Evolutionary conservation across 1,284 basidiomycete genomes (phyloP), one percentile per base, ranked within the genome.

Genomic region (Pseudozyma sp.): DNA sequence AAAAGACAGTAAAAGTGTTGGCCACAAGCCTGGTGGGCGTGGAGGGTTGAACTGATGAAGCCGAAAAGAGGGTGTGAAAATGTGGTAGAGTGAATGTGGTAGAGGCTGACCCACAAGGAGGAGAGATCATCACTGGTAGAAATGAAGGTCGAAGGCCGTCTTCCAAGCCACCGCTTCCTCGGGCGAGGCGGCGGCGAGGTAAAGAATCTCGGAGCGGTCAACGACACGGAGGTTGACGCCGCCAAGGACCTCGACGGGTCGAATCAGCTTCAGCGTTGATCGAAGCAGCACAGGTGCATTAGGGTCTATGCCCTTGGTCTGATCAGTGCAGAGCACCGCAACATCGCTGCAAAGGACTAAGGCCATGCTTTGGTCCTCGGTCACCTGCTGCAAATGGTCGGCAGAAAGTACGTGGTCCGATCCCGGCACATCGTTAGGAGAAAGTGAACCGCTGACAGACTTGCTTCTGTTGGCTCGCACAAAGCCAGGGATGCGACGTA

Each of bases 301-400:
- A 39, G 45, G 35, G 19, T 70, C 71, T 21, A 48, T 65, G 39
- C 43, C 54, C 25, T 34, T 47, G n/a, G 59, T 43, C 39, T 59
- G 90, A 85, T 92, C 93, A 78, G 91, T 90, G 86, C 91, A 94
- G 67, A 97, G 87, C 19, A 97, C 94, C 78, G 97, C 87, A 68
- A 98, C 87, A 85, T 98, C 96, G 80, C 95, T 95, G 87, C 94
- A 95, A 48, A 97, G 86, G 62, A 97, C 90, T 36, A 84, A 67
- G 25, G 81, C 81, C 38, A 83, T 67, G 40, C 62, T 58, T 43
- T 65, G 53, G n/a, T 77, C 60, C 40, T 80, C 44, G 34, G 57
- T 61, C 45, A 70, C 63, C 55, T 82, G 92, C 40, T 92, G 90
- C 54, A 98, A 88, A 75, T 92, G 93, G 79, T 96, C 94, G 35